Evolutionary conservation across 108 stramenopile genomes (phyloP).

Genomic region (Skeletonema menzelii): DNA sequence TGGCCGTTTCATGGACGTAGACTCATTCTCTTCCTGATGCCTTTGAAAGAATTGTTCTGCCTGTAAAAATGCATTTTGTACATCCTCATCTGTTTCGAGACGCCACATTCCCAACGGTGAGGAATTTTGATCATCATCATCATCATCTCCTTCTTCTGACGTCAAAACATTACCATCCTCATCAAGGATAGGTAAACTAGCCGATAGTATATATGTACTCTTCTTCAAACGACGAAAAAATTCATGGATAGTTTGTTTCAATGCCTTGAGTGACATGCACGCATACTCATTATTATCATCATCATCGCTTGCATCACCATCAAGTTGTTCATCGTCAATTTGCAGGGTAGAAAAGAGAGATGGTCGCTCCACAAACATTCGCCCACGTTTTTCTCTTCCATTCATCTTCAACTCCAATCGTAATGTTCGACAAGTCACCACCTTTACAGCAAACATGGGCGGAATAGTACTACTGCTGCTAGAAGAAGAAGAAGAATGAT

Average conservation of each 20-base stretch:
- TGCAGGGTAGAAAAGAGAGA: not conserved
- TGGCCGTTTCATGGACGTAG: slow-evolving; percentile 60
- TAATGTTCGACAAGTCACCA: slow-evolving; percentile 64
- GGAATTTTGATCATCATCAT: slow-evolving; percentile 5
- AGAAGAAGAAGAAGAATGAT: not conserved
- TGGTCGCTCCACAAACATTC: slow-evolving; percentile 76
- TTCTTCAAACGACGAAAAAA: slow-evolving; percentile 79
- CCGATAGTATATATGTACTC: slow-evolving; percentile 69
- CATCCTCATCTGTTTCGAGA: slow-evolving; percentile 71
- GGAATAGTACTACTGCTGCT: slow-evolving; percentile 21
- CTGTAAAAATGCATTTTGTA: slow-evolving; percentile 56
- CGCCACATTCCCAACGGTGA: slow-evolving; percentile 30
- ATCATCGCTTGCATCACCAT: slow-evolving; percentile 4
- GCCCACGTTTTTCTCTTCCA: slow-evolving; percentile 84
- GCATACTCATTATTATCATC: slow-evolving; percentile 43
- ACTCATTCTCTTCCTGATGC: slow-evolving; percentile 20
- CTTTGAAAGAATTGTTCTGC: slow-evolving; percentile 68
- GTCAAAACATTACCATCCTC: slow-evolving; percentile 56
- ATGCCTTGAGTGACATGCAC: slow-evolving; percentile 54
- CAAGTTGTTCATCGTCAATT: not conserved
- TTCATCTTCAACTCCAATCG: slow-evolving; percentile 70
- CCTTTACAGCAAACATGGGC: slow-evolving; percentile 71
- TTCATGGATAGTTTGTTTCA: slow-evolving; percentile 68
- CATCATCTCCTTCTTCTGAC: slow-evolving; percentile 19
- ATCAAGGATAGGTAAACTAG: slow-evolving; percentile 58